Conservation (phyloP, 2,329 filamentous ascomycete species). For the Hortaea sp. region DNA sequence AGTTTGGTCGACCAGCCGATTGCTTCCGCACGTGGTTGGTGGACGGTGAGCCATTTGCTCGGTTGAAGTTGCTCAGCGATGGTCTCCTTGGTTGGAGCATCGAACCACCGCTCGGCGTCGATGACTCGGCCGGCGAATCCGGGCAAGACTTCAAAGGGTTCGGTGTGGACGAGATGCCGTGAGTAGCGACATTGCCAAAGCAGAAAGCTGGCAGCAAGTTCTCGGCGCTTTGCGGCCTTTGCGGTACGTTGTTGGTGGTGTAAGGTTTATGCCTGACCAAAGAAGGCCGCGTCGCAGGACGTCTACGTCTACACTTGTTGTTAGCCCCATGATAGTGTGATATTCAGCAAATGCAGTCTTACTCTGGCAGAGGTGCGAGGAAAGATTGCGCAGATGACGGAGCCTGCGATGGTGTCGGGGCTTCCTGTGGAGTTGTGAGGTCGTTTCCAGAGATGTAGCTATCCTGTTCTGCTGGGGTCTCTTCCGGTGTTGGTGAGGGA, state of each 20-base stretch:
- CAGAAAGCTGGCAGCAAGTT: constrained; percentile 62
- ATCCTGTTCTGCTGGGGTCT: constrained; percentile 36
- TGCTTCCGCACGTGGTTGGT: constrained; percentile 60
- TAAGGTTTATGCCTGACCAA: constrained; percentile 65
- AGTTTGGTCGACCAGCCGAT: constrained; percentile 48
- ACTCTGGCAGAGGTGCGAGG: constrained; percentile 20
- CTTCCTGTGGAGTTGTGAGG: constrained; percentile 22
- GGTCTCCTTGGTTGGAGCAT: constrained; percentile 55
- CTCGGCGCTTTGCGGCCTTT: constrained; percentile 49
- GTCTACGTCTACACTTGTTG: constrained; percentile 16
- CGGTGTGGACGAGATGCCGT: constrained; percentile 45
- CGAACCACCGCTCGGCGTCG: constrained; percentile 43
- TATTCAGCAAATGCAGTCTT: constrained; percentile 5
- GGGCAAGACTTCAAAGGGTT: constrained; percentile 73
- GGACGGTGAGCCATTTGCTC: constrained; percentile 66
- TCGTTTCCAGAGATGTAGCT: constrained; percentile 14
- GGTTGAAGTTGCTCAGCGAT: constrained; percentile 50
- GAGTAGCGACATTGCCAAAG: constrained; percentile 49
- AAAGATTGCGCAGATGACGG: constrained; percentile 7
- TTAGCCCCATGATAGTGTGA: neutral
- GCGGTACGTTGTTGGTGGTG: constrained; percentile 55
- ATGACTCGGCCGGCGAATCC: constrained; percentile 66
- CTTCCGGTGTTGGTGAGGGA: constrained; percentile 60
- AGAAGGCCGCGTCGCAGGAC: constrained; percentile 54
- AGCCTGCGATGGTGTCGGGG: constrained; percentile 5